Conservation (phyloP, 805 yeast genomes). For the Phaffomyces opuntiae region DNA sequence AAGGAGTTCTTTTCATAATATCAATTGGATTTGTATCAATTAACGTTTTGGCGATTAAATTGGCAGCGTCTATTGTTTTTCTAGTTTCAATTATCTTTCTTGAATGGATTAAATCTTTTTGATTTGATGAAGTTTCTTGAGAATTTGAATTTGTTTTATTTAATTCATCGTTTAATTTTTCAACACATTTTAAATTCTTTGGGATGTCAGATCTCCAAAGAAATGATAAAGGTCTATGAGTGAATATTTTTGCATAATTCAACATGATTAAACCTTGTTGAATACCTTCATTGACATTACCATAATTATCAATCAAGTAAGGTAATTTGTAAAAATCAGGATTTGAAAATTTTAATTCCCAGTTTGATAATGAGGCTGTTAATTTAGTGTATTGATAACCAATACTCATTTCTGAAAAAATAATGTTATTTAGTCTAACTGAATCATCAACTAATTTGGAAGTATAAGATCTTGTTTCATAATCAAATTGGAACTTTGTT, state of each 20-base stretch:
- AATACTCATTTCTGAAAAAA: conserved; percentile 33
- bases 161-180: conserved; percentile 17
- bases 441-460: conserved; percentile 44
- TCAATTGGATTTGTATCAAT: conserved; percentile 41
- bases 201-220: conserved; percentile 44
- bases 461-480: conserved; percentile 37
- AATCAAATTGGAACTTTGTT: conserved; percentile 34
- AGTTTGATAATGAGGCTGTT: conserved; percentile 41
- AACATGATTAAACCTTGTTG: conserved; percentile 42
- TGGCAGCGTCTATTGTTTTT: conserved; percentile 48
- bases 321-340: conserved; percentile 38
- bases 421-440: conserved; percentile 39
- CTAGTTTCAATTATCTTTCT: conserved; percentile 44
- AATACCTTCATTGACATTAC: conserved; percentile 45
- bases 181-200: conserved; percentile 31
- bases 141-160: conserved; percentile 26
- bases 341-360: conserved; percentile 41
- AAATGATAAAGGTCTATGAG: conserved; percentile 47
- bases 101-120: conserved; percentile 32
- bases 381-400: conserved; percentile 31
- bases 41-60: conserved; percentile 37
- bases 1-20: conserved; percentile 40
- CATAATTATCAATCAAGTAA: conserved; percentile 34
- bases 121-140: conserved; percentile 19
- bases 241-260: conserved; percentile 47